phyloP scores from a whole-genome alignment of 768 basidiomycete genomes.

The Tulasnella sp. region DNA sequence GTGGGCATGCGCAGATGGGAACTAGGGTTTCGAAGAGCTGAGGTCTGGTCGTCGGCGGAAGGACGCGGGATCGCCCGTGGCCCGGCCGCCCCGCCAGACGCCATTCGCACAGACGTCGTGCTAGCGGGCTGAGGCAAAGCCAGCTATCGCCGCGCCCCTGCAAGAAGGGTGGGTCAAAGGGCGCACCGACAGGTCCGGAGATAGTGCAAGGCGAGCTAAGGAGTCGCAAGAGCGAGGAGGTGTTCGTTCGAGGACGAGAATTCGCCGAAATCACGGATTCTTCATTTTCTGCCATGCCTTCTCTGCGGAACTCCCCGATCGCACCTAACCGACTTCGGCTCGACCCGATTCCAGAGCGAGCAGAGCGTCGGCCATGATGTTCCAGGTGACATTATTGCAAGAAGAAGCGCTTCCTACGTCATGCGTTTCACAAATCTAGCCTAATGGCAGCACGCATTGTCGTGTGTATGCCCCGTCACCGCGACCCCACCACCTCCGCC shows the following conservation, averaged over 20 bases:
- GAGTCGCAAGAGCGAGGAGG: not conserved
- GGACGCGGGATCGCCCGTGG: constrained; percentile 6
- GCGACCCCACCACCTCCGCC: not conserved
- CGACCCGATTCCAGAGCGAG: not conserved
- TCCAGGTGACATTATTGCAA: constrained; percentile 6
- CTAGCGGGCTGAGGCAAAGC: constrained; percentile 16
- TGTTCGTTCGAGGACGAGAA: not conserved
- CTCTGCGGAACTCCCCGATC: constrained; percentile 7
- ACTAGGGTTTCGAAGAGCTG: constrained; percentile 7
- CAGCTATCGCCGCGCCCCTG: constrained; percentile 20
- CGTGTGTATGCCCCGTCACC: constrained; percentile 24
- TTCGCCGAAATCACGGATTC: constrained; percentile 11
- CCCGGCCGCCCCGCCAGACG: constrained; percentile 17
- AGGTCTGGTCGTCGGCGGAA: constrained; percentile 16
- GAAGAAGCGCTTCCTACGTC: constrained; percentile 2
- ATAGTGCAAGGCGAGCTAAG: constrained; percentile 3
- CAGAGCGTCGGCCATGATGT: not conserved
- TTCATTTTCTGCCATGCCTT: constrained; percentile 11
- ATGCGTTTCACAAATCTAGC: not conserved
- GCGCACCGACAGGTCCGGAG: constrained; percentile 9
- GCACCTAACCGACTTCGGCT: constrained; percentile 11
- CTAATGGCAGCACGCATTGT: constrained; percentile 28
- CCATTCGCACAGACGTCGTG: constrained; percentile 15
- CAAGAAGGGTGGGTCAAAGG: not conserved
- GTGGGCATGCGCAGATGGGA: not conserved